phyloP scores from a whole-genome alignment of 345 rosid species.

The Eucalyptus erythrocorys region DNA sequence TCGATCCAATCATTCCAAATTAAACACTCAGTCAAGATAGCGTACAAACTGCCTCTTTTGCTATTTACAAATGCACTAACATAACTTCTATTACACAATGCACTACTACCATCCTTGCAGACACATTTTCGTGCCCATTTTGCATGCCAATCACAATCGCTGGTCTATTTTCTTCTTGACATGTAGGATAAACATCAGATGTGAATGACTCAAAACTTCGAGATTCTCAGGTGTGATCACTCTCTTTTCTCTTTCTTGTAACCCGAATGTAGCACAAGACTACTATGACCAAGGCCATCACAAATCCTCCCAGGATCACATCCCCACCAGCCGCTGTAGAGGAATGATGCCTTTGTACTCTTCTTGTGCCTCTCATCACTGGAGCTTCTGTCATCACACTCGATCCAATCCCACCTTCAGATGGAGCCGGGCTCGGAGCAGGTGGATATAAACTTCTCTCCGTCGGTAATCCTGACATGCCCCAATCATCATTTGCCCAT shows the following conservation, averaged over 20 bases:
- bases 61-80: not conserved
- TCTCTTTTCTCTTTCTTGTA: slow-evolving; percentile 2
- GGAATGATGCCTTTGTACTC: slow-evolving; percentile 8
- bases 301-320: slow-evolving; percentile 23
- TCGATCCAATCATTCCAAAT: not conserved
- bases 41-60: not conserved
- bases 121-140: not conserved
- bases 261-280: slow-evolving; percentile 21
- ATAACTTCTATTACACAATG: not conserved
- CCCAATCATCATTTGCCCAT: not conserved
- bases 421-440: slow-evolving; percentile 5
- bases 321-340: slow-evolving; percentile 10
- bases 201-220: not conserved
- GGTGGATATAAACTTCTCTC: not conserved
- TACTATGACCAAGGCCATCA: slow-evolving; percentile 2
- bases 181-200: not conserved
- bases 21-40: not conserved
- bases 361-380: not conserved
- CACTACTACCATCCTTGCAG: not conserved
- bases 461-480: not conserved
- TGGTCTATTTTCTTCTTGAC: not conserved
- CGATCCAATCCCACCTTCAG: not conserved
- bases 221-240: not conserved
- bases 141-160: not conserved
- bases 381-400: not conserved